These are phyloP conservation scores for Fragaria iinumae DNA, from an alignment of 306 rosid genomes.

Conservation along the genomic window DNA sequence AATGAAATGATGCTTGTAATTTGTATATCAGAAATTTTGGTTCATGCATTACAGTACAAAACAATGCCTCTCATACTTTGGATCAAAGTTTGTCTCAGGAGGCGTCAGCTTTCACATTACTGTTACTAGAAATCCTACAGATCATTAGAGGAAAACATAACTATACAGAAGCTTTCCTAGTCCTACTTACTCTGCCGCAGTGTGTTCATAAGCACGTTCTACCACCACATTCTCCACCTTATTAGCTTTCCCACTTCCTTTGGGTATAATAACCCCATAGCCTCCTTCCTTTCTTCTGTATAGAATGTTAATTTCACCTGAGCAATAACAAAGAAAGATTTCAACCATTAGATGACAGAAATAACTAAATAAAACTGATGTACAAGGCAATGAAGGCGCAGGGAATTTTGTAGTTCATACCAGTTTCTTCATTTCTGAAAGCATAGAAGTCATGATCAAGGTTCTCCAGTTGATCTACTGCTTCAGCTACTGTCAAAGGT, in stretches of 20 bases:
- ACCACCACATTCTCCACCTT: conserved; percentile 37
- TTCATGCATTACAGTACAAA: conserved; percentile 19
- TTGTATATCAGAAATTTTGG: not conserved
- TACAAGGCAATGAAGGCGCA: conserved; percentile 3
- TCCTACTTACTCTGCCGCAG: conserved; percentile 52
- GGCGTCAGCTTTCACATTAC: conserved; percentile 31
- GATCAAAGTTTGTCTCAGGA: conserved; percentile 16
- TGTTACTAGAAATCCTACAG: conserved; percentile 21
- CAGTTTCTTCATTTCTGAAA: conserved; percentile 92
- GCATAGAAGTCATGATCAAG: conserved; percentile 87
- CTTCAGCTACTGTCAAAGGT: conserved; percentile 85
- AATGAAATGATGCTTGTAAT: conserved; percentile 13
- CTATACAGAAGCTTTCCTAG: conserved; percentile 19
- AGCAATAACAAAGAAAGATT: conserved; percentile 11
- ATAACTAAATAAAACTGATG: not conserved
- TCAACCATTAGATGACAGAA: conserved; percentile 22
- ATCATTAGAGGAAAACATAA: conserved; percentile 22
- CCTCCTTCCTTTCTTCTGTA: conserved; percentile 87
- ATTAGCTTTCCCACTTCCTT: conserved; percentile 48
- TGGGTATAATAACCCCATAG: conserved; percentile 85
- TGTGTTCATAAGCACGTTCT: conserved; percentile 46
- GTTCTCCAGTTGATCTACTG: conserved; percentile 81
- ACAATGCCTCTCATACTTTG: conserved; percentile 19
- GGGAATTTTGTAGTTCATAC: conserved; percentile 32
- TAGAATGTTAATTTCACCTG: conserved; percentile 81